Conservation (phyloP, 257 asterid genomes). For the Apocynum venetum region DNA sequence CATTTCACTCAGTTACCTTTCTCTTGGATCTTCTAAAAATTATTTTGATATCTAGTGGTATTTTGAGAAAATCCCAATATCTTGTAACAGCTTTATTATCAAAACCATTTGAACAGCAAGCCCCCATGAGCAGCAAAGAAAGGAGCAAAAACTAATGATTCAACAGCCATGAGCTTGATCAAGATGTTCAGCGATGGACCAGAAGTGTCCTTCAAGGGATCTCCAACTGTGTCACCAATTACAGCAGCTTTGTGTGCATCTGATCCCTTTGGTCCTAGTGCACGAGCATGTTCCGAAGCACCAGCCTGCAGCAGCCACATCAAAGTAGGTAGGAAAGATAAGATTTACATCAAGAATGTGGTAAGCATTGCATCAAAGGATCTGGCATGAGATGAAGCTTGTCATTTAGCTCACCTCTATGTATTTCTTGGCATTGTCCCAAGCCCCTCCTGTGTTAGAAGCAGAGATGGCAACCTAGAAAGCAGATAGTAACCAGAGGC, state of each 20-base stretch:
- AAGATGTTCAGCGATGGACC: slow-evolving; percentile 58
- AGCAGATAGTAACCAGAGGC: neutral
- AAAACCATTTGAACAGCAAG: slow-evolving; percentile 38
- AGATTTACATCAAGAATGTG: neutral
- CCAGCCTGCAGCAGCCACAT: slow-evolving; percentile 35
- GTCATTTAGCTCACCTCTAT: slow-evolving; percentile 15
- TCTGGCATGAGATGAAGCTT: neutral
- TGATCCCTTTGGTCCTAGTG: slow-evolving; percentile 54
- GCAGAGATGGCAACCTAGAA: slow-evolving; percentile 27
- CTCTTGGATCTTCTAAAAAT: neutral
- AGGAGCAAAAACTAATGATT: slow-evolving; percentile 58
- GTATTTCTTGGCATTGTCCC: slow-evolving; percentile 32
- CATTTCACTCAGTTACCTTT: neutral
- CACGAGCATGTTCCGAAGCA: slow-evolving; percentile 48
- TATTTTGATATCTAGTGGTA: neutral
- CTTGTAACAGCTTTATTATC: neutral
- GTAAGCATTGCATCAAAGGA: neutral
- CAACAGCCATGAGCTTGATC: slow-evolving; percentile 61
- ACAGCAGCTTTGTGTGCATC: slow-evolving; percentile 63
- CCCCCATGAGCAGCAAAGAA: slow-evolving; percentile 69
- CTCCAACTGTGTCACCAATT: slow-evolving; percentile 60
- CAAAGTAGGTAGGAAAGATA: neutral
- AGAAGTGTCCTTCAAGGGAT: slow-evolving; percentile 59
- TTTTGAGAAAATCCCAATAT: neutral
- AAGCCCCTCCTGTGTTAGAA: slow-evolving; percentile 26